Evolutionary conservation across 495 filamentous ascomycete genomes (phyloP), one percentile per base, ranked within the genome.

Genomic region (Podospora sp.): DNA sequence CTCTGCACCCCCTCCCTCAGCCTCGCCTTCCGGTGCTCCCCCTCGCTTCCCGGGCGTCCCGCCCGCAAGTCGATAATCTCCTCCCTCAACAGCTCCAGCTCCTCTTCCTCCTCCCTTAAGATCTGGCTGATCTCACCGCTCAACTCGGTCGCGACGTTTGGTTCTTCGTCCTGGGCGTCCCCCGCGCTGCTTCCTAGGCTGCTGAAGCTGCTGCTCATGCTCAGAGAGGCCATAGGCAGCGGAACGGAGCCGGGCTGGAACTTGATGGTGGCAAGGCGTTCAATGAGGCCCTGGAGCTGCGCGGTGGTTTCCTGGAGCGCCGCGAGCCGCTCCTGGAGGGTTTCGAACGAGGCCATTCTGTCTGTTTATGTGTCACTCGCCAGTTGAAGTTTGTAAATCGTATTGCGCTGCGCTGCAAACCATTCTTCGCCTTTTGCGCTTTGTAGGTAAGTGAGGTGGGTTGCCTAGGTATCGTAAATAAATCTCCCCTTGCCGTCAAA

Each of bases 81-180:
- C 68, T 92, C 91, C 25, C 84, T 83, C 62, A 98, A 70, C 14
- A 95, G 76, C 74, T 97, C 94, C 57, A 97, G 84, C 65, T 97
- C 92, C 36, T 93, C 88, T 75, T 97, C 92, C 57, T 92, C 87
- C 63, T 95, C 91, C 72, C 92, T 91, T 57, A 99, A 79, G 61
- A 84, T 83, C 69, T 91, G 86, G 71, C 92, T 92, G 64, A 97
- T 97, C 74, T 95, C 92, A 24, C 86, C 78, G 59, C 87, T 86
- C 9, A 99, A 86, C 73, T 97, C 95, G n/a, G 89, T 65, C 35
- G 90, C 85, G 9, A 87, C 87, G 72, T 92, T 79, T 60, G 20
- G 35, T 0, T 46, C 18, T 50, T n/a, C 12, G 76, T 86, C 40
- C 40, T 46, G 40, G 40, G 40, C 87, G 66, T 83, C 75, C 24